Evolutionary conservation across 345 rosid genomes (phyloP).

Genomic region (Hibiscus trionum): DNA sequence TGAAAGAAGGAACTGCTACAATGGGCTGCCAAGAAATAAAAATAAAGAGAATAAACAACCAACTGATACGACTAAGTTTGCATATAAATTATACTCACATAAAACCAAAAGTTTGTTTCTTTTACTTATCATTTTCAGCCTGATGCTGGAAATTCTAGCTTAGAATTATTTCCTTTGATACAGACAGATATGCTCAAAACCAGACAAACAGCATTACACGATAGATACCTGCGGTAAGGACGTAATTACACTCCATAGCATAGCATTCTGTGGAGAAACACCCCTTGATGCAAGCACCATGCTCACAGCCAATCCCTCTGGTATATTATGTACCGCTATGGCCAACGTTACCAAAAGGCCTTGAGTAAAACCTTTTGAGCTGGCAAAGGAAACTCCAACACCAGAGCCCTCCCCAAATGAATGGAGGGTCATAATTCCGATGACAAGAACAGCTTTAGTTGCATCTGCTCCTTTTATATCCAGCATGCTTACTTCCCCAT

Average conservation of each 20-base stretch:
- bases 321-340: constrained; percentile 95
- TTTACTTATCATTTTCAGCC: neutral
- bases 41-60: constrained; percentile 1
- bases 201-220: neutral
- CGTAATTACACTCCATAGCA: constrained; percentile 97
- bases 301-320: constrained; percentile 97
- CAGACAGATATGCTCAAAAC: neutral
- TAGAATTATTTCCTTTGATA: neutral
- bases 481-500: constrained; percentile 96
- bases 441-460: constrained; percentile 80
- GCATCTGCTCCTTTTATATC: constrained; percentile 98
- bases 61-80: neutral
- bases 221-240: constrained; percentile 86
- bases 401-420: constrained; percentile 99
- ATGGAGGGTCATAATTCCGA: constrained; percentile 99
- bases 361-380: constrained; percentile 91
- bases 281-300: constrained; percentile 98
- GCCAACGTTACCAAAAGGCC: constrained; percentile 97
- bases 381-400: constrained; percentile 98
- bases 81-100: neutral
- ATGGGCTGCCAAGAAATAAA: constrained; percentile 53
- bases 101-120: neutral
- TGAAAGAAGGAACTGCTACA: constrained; percentile 93
- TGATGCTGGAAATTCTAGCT: neutral
- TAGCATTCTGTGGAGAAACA: constrained; percentile 96